Evolutionary conservation across 1,139 yeast genomes (phyloP), one percentile per base, ranked within the genome.

Genomic region (Yarrowia galli): DNA sequence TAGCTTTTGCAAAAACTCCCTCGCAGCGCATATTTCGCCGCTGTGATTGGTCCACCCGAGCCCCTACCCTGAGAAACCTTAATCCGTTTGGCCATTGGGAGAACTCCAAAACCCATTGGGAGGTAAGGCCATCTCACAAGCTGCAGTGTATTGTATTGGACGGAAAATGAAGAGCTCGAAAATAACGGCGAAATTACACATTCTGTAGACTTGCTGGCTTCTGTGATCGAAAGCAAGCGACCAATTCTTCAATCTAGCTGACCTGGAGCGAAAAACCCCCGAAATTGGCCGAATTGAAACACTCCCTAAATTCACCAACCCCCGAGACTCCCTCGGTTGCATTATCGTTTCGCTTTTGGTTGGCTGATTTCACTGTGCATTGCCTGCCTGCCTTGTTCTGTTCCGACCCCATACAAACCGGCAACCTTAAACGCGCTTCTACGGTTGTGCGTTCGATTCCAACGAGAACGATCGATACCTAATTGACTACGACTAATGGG

Each of bases 1-100:
- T 56, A 42, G 64, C 64, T 58, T 58, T 58, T 58, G 48, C 64
- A 58, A 58, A 58, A 58, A 58, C 64, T 58, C 64, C 51, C 64
- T 58, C 64, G 40, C 64, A 43, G 51, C 45, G 28, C 64, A 58
- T 58, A 42, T 58, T 58, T 58, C 42, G 42, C 28, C 23, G n/a
- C 51, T 42, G 51, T 58, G 51, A 58, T 58, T 58, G 64, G 64
- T 43, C 51, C 28, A 25, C 9, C 8, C 4, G 16, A 22, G 38
- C 64, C 64, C 64, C 9, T 13, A 43, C 64, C 64, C 32, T 20
- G 16, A n/a, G 16, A 43, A 43, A 58, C 40, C 51, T 43, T 58
- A 42, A 6, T 23, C 3, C n/a, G 48, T 38, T 25, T 56, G 63
- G n/a, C 63, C 63, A 56, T 40, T 56, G 63, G 48, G 63, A 56